These are phyloP conservation scores for Pseudogymnoascus sp. DNA, from an alignment of 2,329 filamentous ascomycete species.

Conservation along the genomic window DNA sequence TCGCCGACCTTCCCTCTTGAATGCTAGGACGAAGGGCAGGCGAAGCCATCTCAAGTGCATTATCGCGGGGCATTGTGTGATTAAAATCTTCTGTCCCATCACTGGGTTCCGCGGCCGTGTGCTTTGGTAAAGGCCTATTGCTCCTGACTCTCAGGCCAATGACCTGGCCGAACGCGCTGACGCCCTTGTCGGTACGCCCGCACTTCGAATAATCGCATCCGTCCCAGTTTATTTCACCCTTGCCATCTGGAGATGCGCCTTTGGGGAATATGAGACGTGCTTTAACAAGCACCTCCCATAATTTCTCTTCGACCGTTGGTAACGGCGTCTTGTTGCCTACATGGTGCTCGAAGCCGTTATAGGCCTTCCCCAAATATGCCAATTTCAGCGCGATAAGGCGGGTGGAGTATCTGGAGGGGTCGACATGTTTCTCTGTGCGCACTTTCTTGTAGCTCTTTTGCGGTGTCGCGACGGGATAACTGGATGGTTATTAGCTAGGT, in stretches of 20 bases:
- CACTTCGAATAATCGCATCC: constrained; percentile 91
- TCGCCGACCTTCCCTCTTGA: constrained; percentile 4
- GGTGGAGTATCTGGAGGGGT: constrained; percentile 73
- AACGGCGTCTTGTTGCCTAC: constrained; percentile 58
- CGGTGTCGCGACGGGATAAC: constrained; percentile 3
- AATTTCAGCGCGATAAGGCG: constrained; percentile 86
- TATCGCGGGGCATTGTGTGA: constrained; percentile 23
- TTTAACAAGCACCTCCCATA: constrained; percentile 86
- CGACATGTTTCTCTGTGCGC: constrained; percentile 39
- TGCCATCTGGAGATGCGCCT: background rate
- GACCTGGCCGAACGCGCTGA: constrained; percentile 96
- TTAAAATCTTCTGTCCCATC: constrained; percentile 12
- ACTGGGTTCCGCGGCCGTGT: constrained; percentile 15
- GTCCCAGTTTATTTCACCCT: constrained; percentile 64
- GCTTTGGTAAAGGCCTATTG: constrained; percentile 52
- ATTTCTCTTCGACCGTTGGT: constrained; percentile 82
- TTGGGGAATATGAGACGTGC: constrained; percentile 70
- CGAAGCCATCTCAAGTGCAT: constrained; percentile 22
- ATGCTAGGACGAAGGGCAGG: constrained; percentile 21
- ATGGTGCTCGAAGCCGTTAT: constrained; percentile 90
- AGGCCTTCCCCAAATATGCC: constrained; percentile 83
- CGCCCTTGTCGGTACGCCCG: constrained; percentile 83
- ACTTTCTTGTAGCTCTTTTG: constrained; percentile 24
- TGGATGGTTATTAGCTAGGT: constrained; percentile 18
- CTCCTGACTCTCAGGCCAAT: constrained; percentile 77